phyloP scores from a whole-genome alignment of 2,329 filamentous ascomycete genomes.

The Fusarium nygamai region DNA sequence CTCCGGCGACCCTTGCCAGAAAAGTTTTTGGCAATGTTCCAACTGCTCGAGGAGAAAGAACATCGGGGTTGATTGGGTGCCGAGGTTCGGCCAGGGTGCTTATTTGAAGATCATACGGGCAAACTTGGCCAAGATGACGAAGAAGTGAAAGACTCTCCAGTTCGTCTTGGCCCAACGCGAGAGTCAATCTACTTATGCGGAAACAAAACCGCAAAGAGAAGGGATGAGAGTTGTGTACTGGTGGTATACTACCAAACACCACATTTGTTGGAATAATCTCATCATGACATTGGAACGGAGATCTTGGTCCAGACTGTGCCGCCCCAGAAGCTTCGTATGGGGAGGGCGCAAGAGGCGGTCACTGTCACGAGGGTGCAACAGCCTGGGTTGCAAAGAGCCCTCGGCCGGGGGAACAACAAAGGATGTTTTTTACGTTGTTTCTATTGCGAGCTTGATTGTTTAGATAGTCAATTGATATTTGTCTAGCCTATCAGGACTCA shows the following conservation, averaged over 20 bases:
- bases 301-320: not conserved
- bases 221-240: not conserved
- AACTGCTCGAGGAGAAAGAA: not conserved
- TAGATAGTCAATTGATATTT: constrained; percentile 39
- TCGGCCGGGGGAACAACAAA: constrained; percentile 2
- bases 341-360: not conserved
- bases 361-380: not conserved
- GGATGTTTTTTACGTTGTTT: constrained; percentile 21
- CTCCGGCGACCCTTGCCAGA: not conserved
- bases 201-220: not conserved
- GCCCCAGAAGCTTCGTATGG: not conserved
- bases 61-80: not conserved
- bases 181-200: not conserved
- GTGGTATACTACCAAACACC: not conserved
- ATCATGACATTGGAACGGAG: not conserved
- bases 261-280: constrained; percentile 3
- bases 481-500: constrained; percentile 45
- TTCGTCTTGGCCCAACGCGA: not conserved
- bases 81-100: constrained; percentile 22
- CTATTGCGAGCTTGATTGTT: constrained; percentile 15
- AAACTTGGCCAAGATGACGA: not conserved
- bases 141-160: not conserved
- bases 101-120: constrained; percentile 5
- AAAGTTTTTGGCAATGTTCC: constrained; percentile 1
- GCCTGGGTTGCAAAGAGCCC: not conserved